Conservation (phyloP, 2,329 filamentous ascomycete species). For the Ophiostoma himal-ulmi region DNA sequence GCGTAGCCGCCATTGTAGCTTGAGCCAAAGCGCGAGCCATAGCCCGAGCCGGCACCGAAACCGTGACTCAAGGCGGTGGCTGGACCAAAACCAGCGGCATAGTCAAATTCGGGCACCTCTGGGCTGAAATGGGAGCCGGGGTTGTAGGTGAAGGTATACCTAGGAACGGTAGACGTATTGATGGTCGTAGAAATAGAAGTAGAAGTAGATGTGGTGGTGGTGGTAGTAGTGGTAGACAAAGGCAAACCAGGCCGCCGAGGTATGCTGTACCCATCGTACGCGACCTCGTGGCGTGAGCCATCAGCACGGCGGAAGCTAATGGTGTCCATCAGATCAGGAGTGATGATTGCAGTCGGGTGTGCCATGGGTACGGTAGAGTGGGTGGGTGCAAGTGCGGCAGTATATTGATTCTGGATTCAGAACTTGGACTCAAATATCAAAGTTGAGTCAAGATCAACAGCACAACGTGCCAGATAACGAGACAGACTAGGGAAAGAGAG, state of each 20-base stretch:
- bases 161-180: neutral
- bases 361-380: neutral
- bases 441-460: neutral
- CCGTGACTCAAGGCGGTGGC: neutral
- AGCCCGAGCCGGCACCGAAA: neutral
- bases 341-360: neutral
- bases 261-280: constrained; percentile 6
- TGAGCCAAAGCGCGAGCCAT: neutral
- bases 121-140: neutral
- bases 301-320: constrained; percentile 20
- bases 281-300: constrained; percentile 18
- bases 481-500: neutral
- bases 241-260: neutral
- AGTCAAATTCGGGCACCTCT: neutral
- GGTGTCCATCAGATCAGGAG: neutral
- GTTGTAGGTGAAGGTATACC: neutral
- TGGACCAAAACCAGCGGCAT: neutral
- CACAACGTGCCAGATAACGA: neutral
- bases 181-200: neutral
- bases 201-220: neutral
- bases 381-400: too few species aligned
- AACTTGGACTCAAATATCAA: too few species aligned
- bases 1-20: neutral
- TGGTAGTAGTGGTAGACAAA: neutral
- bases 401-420: too few species aligned